phyloP scores from a whole-genome alignment of 352 stramenopile species.

The Stramenopiles sp. region DNA sequence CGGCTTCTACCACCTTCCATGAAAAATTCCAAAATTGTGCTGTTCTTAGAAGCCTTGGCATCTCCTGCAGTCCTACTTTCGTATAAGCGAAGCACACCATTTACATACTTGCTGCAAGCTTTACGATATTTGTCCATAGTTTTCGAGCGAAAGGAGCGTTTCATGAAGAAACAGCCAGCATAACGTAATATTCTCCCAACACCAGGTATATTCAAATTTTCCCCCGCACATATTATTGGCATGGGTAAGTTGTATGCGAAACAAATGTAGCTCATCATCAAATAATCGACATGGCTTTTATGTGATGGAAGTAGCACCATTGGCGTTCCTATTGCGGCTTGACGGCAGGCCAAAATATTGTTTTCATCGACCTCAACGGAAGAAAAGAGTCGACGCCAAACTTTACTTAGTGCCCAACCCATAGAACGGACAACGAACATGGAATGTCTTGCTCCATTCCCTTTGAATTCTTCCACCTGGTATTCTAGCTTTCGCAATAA shows the following conservation, averaged over 20 bases:
- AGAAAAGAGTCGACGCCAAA: conserved; percentile 47
- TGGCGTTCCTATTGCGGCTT: conserved; percentile 31
- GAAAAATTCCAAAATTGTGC: conserved; percentile 61
- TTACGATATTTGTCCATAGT: conserved; percentile 45
- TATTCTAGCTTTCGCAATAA: no score
- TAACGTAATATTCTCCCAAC: conserved; percentile 51
- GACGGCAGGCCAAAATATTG: conserved; percentile 29
- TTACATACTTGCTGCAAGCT: conserved; percentile 18
- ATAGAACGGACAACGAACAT: conserved; percentile 45
- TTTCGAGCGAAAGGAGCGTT: conserved; percentile 46
- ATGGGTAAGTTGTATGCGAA: conserved; percentile 58
- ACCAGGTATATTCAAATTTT: conserved; percentile 57
- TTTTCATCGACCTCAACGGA: conserved; percentile 36
- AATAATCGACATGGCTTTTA: conserved; percentile 63
- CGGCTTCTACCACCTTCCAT: conserved; percentile 57
- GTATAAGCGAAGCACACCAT: conserved; percentile 42
- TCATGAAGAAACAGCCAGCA: conserved; percentile 68
- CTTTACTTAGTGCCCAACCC: conserved; percentile 50
- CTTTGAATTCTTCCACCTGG: no score
- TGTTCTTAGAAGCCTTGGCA: conserved; percentile 47
- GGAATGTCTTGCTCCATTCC: no score
- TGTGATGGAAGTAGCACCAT: conserved; percentile 61
- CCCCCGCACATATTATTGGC: conserved; percentile 52
- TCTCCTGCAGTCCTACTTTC: no score
- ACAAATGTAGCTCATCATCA: conserved; percentile 66